Conservation (phyloP, 257 asterid genomes). For the Solanum acaule region DNA sequence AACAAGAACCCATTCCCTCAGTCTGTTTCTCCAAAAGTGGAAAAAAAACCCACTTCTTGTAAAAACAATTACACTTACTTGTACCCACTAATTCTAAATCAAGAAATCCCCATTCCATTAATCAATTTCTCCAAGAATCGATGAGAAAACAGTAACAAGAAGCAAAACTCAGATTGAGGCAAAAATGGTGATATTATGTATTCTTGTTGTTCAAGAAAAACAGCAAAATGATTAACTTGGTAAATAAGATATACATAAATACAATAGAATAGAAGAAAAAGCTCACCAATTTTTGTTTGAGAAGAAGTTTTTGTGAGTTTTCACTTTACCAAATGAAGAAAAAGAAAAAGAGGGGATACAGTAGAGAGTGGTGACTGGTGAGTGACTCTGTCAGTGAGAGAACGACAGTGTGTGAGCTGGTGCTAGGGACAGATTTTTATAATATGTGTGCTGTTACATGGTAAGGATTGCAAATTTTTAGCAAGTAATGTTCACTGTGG, state of each 20-base stretch:
- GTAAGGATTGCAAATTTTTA: neutral
- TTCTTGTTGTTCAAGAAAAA: neutral
- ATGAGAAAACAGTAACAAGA: neutral
- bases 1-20: neutral
- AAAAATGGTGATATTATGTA: neutral
- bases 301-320: neutral
- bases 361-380: neutral
- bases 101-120: neutral
- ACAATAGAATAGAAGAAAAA: neutral
- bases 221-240: neutral
- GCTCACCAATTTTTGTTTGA: neutral
- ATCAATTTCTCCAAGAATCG: neutral
- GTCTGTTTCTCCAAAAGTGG: neutral
- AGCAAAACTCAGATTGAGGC: neutral
- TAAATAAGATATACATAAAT: neutral
- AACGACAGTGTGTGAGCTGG: neutral
- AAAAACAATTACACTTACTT: neutral
- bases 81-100: neutral
- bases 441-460: neutral
- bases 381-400: constrained; percentile 7
- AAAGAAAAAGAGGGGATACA: constrained; percentile 3
- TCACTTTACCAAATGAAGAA: constrained; percentile 34
- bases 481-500: neutral
- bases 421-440: neutral
- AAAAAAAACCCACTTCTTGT: neutral